Evolutionary conservation across 441 rosid genomes (phyloP).

Genomic region (Geranium incanum): DNA sequence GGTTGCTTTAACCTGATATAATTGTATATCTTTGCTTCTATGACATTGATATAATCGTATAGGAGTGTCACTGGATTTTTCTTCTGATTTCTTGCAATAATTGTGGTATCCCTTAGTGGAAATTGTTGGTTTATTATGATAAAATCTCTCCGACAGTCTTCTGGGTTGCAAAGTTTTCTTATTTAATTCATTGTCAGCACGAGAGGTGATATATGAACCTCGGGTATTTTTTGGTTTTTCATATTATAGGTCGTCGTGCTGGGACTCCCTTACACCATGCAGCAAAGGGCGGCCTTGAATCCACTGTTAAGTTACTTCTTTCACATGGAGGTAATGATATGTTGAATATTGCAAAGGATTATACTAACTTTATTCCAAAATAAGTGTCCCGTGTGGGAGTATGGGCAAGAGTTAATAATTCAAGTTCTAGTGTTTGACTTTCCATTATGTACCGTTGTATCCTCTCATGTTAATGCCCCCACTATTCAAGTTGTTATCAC

Average conservation of each 20-base stretch:
- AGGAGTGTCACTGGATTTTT: neutral
- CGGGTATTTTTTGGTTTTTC: neutral
- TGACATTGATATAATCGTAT: neutral
- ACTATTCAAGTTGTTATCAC: no score
- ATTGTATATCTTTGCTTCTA: neutral
- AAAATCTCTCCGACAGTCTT: neutral
- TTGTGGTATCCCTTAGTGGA: no score
- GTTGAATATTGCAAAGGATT: neutral
- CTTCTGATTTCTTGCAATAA: neutral
- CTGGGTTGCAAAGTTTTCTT: neutral
- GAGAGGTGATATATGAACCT: neutral
- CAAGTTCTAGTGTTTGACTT: no score
- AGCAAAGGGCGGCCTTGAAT: slow-evolving; percentile 77
- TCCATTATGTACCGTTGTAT: no score
- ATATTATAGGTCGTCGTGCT: slow-evolving; percentile 52
- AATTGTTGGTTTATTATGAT: neutral
- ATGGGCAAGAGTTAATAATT: no score
- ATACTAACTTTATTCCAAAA: no score
- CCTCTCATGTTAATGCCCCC: no score
- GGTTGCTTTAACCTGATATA: no score
- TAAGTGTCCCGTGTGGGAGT: no score
- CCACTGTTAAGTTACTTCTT: slow-evolving; percentile 71
- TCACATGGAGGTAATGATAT: slow-evolving; percentile 52
- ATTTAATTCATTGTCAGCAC: neutral
- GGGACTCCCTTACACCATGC: slow-evolving; percentile 96